Base-by-base conservation (phyloP, 768 basidiomycete species). In the Lactarius psammicola region DNA sequence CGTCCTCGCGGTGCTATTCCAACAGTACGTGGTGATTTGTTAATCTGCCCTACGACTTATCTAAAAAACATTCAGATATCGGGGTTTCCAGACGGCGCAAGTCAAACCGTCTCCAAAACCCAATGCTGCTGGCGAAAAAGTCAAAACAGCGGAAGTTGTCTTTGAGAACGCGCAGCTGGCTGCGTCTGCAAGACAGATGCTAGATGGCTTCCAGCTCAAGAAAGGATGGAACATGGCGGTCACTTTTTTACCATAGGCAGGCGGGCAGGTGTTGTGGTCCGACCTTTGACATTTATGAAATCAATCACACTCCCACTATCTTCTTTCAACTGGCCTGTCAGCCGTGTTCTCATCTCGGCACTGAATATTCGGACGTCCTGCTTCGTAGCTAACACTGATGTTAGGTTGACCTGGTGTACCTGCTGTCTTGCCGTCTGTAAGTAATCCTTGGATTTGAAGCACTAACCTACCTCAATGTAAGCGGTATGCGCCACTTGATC, bases 171-270 rank as follows among this genome's bases (percentile, higher is more conserved):
- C 87, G 11, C 88, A 88, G 62, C 82, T 91, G 30, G 92, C 93
- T 20, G 78, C 85, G 18, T 84, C 83, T 5, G 95, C 95, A 44
- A 90, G 88, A 78, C 86, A 89, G 59, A 92, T 89, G 17, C 77
- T 95, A 68, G 86, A 96, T 75, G 89, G 90, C 59, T 97, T 94
- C 76, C 82, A 88, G 46, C 80, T 97, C 71, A 94, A 95, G 78
- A 89, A 89, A 72, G 91, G 85, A 49, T 92, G 90, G 89, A 78
- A 84, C 69, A 93, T 95, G 90, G 81, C 81, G 59, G 92, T 95
- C 63, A 81, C 80, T 53, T 94, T 85, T 77, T 87, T 89, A 72
- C 79, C 72, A 75, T 70, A 58, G 59, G 34, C 62, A 60, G 62
- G 60, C 53, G 20, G 59, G 34, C 62, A 60, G 62, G 60, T 56